A percentile compares a stretch with the other conserved stretches of the same genome.
Conservation (phyloP, 177 flowering plant genomes). For the Vitis hybrid region DNA sequence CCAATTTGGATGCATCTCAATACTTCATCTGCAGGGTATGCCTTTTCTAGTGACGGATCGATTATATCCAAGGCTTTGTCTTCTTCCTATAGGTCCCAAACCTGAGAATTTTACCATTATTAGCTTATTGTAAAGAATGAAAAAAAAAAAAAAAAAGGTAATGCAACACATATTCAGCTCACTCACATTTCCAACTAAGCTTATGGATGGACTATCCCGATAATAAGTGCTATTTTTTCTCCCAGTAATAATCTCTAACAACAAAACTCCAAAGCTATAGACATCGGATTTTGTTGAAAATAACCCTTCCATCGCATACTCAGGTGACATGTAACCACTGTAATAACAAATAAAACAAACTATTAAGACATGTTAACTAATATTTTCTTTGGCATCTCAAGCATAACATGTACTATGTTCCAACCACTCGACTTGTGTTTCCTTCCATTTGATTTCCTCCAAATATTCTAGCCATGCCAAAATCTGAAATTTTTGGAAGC, state of each 20-base stretch:
- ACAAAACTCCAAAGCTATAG: too few relatives aligned
- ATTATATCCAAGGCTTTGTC: not conserved
- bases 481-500: not conserved
- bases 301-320: too few relatives aligned
- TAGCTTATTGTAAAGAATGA: not conserved
- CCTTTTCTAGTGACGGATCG: not conserved
- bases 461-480: slow-evolving; percentile 1
- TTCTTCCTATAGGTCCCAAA: slow-evolving; percentile 2
- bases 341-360: too few relatives aligned
- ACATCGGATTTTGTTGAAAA: too few relatives aligned
- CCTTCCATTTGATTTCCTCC: not conserved
- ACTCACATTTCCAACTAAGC: not conserved
- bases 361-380: too few relatives aligned
- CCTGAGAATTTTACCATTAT: not conserved
- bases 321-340: too few relatives aligned
- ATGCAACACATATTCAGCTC: too few relatives aligned
- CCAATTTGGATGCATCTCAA: too few relatives aligned
- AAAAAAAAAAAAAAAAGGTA: not conserved
- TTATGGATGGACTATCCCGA: not conserved
- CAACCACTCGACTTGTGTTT: too few relatives aligned
- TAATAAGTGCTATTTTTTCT: not conserved
- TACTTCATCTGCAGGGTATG: not conserved
- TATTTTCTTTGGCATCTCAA: too few relatives aligned
- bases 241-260: too few relatives aligned
- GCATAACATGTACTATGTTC: too few relatives aligned